phyloP scores from a whole-genome alignment of 1,284 basidiomycete genomes.

The Trichosporon sp. region DNA sequence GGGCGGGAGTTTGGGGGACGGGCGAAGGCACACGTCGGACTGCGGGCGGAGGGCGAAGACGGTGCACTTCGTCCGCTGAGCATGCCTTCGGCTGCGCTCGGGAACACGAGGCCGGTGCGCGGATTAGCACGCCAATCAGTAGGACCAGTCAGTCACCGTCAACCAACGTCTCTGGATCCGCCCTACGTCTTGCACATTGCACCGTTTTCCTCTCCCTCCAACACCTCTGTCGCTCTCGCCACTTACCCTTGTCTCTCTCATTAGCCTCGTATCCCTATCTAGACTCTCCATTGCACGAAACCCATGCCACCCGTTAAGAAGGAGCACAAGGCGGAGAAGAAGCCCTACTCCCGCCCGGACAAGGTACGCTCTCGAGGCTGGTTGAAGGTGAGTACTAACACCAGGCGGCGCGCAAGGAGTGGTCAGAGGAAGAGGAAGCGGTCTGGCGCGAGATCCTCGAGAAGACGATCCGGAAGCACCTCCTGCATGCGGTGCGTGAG shows the following conservation, averaged over 20 bases:
- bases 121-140: not conserved
- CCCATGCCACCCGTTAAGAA: not conserved
- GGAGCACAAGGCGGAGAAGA: not conserved
- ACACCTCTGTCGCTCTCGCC: not conserved
- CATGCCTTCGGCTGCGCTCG: not conserved
- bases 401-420: conserved; percentile 6
- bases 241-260: not conserved
- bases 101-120: not conserved
- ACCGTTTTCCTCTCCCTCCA: not conserved
- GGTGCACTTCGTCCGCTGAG: not conserved
- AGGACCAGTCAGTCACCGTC: not conserved
- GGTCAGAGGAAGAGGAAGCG: conserved; percentile 28
- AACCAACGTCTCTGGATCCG: too few relatives aligned
- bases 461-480: conserved; percentile 10
- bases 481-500: conserved; percentile 20
- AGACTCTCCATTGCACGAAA: too few relatives aligned
- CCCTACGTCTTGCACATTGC: not conserved
- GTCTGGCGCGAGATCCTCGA: conserved; percentile 24
- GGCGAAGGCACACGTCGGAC: not conserved
- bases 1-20: not conserved
- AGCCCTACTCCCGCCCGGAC: not conserved
- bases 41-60: too few relatives aligned
- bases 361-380: not conserved
- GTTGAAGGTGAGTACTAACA: not conserved
- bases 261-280: too few relatives aligned